Evolutionary conservation across 2,329 filamentous ascomycete genomes (phyloP).

Genomic region (Rhynchosporium graminicola): DNA sequence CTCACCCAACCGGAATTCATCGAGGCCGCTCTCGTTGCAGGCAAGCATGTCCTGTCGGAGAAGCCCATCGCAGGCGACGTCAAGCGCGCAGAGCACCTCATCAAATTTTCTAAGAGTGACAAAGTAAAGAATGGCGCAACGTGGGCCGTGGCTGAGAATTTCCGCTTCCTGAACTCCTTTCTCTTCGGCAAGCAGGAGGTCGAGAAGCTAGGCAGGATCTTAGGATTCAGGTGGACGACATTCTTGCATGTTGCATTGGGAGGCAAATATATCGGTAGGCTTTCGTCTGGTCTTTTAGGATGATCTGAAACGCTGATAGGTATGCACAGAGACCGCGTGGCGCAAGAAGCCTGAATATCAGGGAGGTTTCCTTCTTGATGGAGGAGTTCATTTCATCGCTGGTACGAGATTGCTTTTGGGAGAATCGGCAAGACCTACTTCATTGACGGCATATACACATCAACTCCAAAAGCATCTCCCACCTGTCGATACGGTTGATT

Average conservation of each 20-base stretch:
- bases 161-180: slow-evolving; percentile 61
- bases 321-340: slow-evolving; percentile 53
- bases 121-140: slow-evolving; percentile 44
- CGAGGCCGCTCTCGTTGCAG: slow-evolving; percentile 49
- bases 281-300: neutral
- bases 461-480: slow-evolving; percentile 37
- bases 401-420: slow-evolving; percentile 60
- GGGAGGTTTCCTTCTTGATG: slow-evolving; percentile 76
- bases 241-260: slow-evolving; percentile 48
- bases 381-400: slow-evolving; percentile 72
- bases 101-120: slow-evolving; percentile 47
- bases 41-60: slow-evolving; percentile 57
- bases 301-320: slow-evolving; percentile 14
- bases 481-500: slow-evolving; percentile 40
- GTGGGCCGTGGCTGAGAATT: slow-evolving; percentile 72
- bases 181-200: slow-evolving; percentile 52
- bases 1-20: slow-evolving; percentile 50
- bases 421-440: slow-evolving; percentile 32
- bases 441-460: slow-evolving; percentile 35
- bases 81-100: slow-evolving; percentile 49
- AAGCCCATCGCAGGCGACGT: slow-evolving; percentile 56
- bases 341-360: slow-evolving; percentile 70
- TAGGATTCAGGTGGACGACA: slow-evolving; percentile 54
- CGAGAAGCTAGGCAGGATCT: slow-evolving; percentile 53
- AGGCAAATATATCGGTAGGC: slow-evolving; percentile 48